Evolutionary conservation across 2,329 filamentous ascomycete genomes (phyloP), one percentile per base, ranked within the genome.

Genomic region (Penicillium sp.): DNA sequence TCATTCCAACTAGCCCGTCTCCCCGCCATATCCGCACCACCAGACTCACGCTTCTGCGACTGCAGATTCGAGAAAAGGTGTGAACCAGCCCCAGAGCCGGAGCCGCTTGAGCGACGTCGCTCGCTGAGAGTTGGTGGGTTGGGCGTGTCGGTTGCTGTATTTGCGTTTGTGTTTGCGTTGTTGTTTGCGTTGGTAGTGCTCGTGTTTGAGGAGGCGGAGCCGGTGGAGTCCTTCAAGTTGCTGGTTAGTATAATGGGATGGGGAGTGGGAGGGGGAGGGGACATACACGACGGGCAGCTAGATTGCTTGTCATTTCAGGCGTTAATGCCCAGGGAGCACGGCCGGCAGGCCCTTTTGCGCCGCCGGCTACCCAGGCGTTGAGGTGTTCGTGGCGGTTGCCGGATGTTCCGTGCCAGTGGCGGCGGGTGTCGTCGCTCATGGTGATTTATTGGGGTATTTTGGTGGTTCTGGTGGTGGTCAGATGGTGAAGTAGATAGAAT

Each of bases 1-100:
- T 80, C 77, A 44, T 68, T 68, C 64, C 74, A 80, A 53, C 73
- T 78, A 18, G 69, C 62, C 27, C 75, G 64, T 39, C 78, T 66
- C 2, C 66, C 68, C 6, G 63, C 58, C 33, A 72, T 61, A 2
- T 59, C 56, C 0, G 69, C 65, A 58, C 78, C 75, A 8, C 47
- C 50, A 1, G 64, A 68, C 32, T 72, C 71, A 9, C 78, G 70
- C 56, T 80, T 80, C 63, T 78, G 75, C 23, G 66, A 69, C 4
- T 71, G 69, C 53, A 80, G 65, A 24, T 71, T 70, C 18, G 59
- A 56, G 43, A 68, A 68, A 2, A 70, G 55, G 3, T 40, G 53
- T 1, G 39, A 51, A 15, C 54, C 54, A n/a, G 62, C 62, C 3
- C 39, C 24, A 2, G 9, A 15, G 8, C 39, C 26, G 39, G 55